Conservation (phyloP, 2,329 filamentous ascomycete genomes). For the Truncatella angustata region DNA sequence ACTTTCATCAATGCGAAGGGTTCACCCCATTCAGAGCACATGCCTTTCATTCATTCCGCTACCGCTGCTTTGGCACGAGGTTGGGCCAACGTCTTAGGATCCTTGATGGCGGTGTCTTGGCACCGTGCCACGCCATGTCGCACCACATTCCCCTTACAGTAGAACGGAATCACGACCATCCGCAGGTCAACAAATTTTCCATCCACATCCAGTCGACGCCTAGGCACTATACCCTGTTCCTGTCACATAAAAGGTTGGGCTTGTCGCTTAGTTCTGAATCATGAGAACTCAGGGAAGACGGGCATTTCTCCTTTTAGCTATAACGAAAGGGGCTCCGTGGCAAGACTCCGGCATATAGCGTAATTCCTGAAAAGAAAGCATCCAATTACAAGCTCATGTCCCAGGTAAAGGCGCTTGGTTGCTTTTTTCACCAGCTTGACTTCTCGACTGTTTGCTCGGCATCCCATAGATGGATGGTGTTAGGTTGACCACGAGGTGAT, state of each 20-base stretch:
- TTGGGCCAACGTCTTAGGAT: neutral
- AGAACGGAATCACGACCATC: slow-evolving; percentile 8
- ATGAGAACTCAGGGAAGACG: neutral
- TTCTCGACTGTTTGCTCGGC: no score
- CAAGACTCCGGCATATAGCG: no score
- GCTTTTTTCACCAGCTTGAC: no score
- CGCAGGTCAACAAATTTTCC: neutral
- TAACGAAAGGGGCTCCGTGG: no score
- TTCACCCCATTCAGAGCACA: no score
- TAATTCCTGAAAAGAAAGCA: no score
- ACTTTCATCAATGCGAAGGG: neutral
- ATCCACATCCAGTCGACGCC: neutral
- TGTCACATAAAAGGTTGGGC: neutral
- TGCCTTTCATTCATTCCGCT: neutral
- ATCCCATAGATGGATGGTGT: slow-evolving; percentile 16
- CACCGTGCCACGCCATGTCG: neutral
- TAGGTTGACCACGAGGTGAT: neutral
- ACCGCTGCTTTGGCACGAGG: neutral
- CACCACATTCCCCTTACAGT: slow-evolving; percentile 6
- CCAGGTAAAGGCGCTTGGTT: no score
- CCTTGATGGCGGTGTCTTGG: neutral
- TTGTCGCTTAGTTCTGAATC: neutral
- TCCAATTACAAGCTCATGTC: no score
- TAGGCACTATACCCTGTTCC: slow-evolving; percentile 1
- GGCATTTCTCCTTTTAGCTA: neutral